A percentile compares a stretch with the other conserved stretches of the same genome.
phyloP scores from a whole-genome alignment of 257 asterid species.

The Fraxinus anomala region DNA sequence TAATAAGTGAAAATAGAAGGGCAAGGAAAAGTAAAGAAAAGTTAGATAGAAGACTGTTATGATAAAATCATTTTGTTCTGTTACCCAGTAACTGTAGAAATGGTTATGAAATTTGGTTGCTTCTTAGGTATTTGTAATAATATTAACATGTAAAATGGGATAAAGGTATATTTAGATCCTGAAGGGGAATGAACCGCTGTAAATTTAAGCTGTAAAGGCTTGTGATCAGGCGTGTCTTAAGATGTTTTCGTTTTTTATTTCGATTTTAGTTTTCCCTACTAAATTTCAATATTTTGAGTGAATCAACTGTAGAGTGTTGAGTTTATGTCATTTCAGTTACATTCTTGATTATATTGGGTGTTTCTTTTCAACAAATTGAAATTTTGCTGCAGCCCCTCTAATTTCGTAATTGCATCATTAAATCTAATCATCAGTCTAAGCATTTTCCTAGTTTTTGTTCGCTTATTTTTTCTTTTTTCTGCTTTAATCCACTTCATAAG shows the following conservation, averaged over 20 bases:
- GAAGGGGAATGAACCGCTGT: background rate
- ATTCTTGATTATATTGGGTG: background rate
- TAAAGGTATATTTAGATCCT: background rate
- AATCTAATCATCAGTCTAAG: background rate
- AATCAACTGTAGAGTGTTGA: too few relatives aligned
- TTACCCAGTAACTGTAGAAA: background rate
- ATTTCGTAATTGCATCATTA: background rate
- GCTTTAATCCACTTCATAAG: conserved; percentile 16
- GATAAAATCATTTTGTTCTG: background rate
- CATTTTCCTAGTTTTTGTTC: background rate
- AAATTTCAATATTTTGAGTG: background rate
- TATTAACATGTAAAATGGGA: background rate
- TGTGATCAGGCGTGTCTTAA: background rate
- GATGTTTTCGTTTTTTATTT: background rate
- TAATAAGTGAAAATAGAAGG: background rate
- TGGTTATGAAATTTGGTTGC: background rate
- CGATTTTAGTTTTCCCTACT: background rate
- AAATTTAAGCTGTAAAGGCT: too few relatives aligned
- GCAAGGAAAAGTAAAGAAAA: background rate
- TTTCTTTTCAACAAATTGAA: background rate
- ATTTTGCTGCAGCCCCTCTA: background rate
- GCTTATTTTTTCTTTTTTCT: background rate
- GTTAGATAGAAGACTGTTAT: background rate
- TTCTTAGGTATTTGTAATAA: background rate
- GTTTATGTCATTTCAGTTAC: background rate